Evolutionary conservation across 352 stramenopile species (phyloP), one percentile per base, ranked within the genome.

Genomic region (Pythium myriotylum): DNA sequence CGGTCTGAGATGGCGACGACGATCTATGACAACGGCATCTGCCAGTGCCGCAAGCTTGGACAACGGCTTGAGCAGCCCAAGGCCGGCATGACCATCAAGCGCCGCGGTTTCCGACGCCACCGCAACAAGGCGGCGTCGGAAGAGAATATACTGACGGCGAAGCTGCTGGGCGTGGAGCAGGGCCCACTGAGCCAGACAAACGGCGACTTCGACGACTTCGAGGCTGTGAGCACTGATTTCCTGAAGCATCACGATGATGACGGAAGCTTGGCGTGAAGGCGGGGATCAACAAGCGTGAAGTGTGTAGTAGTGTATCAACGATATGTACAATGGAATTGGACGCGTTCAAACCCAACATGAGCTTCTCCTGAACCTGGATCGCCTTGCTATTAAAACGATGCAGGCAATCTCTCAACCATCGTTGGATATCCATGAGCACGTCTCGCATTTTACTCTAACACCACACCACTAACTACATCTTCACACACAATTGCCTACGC

Each of bases 41-140:
- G 80, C 24, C 57, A 64, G 5, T 89, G 77, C 45, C 74, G 80
- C n/a, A 79, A 84, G 37, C 59, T 88, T 19, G 79, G 79, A 24
- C 81, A 88, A 54, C 68, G 77, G 3, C 52, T 89, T 9, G 72
- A 80, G 45, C 24, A 73, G 1, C 70, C 77, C 29, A 87, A 81
- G 47, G 45, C 54, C 35, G 27, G 53, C n/a, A 22, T 12, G 14
- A 24, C 42, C 1, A 24, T 26, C 26, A 57, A 50, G 23, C 46
- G 62, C 1, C 39, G 37, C 23, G 51, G 54, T n/a, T 64, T 63
- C 55, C 54, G 54, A 14, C 48, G 47, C 2, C 46, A 64, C 20
- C 46, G 41, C 12, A 22, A 47, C 40, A 69, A 69, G 62, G 48
- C 48, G 22, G 48, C 47, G 7, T 64, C 62, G 1, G 62, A 69